Percentiles rank a stretch among this genome's conserved stretches.
Evolutionary conservation across 768 basidiomycete species (phyloP).

Genomic region (Daedaleopsis sinensis): DNA sequence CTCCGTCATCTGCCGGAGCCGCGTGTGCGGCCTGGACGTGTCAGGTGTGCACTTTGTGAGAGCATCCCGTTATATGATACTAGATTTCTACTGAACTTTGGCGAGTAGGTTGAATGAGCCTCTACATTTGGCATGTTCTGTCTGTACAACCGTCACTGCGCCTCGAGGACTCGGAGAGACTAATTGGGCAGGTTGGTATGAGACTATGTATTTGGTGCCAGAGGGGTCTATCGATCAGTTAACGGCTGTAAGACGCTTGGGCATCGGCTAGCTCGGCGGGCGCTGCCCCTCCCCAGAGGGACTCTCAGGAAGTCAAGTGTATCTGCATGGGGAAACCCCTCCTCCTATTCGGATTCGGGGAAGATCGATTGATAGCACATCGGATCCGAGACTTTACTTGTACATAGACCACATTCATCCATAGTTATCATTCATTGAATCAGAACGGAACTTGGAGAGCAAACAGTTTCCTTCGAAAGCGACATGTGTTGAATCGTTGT

Average conservation of each 20-base stretch:
- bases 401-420: background rate
- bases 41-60: slow-evolving; percentile 67
- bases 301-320: too few species aligned
- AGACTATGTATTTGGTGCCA: too few species aligned
- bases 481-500: too few species aligned
- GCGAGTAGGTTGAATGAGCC: slow-evolving; percentile 41
- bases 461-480: too few species aligned
- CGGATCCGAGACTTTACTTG: background rate
- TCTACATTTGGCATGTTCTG: slow-evolving; percentile 61
- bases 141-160: slow-evolving; percentile 61
- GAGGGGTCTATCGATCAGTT: too few species aligned
- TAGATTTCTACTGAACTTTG: background rate
- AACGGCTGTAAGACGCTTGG: background rate
- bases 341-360: too few species aligned
- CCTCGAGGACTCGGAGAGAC: slow-evolving; percentile 50
- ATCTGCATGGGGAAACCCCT: too few species aligned
- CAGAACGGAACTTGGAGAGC: too few species aligned
- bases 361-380: too few species aligned
- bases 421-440: background rate
- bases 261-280: too few species aligned
- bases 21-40: slow-evolving; percentile 49
- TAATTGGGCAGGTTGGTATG: slow-evolving; percentile 26
- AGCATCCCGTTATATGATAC: background rate
- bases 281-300: too few species aligned
- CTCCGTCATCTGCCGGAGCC: background rate